Base-by-base conservation (phyloP, 225 moss, liverwort and hornwort species). In the Bryoerythrophyllum caledonicum region DNA sequence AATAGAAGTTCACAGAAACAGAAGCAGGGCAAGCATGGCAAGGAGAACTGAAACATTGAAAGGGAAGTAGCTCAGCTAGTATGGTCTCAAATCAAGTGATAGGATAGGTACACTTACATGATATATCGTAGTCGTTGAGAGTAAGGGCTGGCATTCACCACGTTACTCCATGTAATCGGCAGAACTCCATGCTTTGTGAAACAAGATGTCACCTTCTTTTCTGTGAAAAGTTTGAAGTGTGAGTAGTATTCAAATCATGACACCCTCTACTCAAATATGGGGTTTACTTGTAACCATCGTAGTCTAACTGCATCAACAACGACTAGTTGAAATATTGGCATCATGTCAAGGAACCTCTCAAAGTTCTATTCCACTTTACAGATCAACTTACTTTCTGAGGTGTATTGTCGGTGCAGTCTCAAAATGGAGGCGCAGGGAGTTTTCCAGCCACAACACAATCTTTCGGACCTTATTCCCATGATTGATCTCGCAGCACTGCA, bases 401-500 rank as follows among this genome's bases (percentile, higher is more conserved):
- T 58, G 9, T n/a, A 23, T 26, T 72, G 52, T 63, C 34, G 17
- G 75, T 65, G 83, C 76, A 73, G 80, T 73, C 23, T 21, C 11
- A 41, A 80, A 65, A 84, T 84, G 84, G 80, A 80, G 74, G 43
- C 44, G 23, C 60, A 62, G 13, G 65, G 54, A 54, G 23, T 27
- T 65, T 49, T 10, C 37, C 64, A 74, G 65, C 64, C 52, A 35
- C 79, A 68, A 51, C 72, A 79, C 38, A 71, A 44, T 17, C 72
- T 63, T 63, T 70, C 74, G 28, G 58, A 79, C 35, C 63, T 40
- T 35, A 76, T 86, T 61, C 86, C 80, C 25, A 67, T 83, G 26
- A 75, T 83, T 60, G 86, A 86, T 68, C 66, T 86, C 34, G 80
- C 74, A 67, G 63, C 71, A 78, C 74, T 83, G 73, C 77, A 74